A percentile compares a stretch with the other conserved stretches of the same genome.
These are phyloP conservation scores for Hericium rajendrae DNA, from an alignment of 768 basidiomycete species.

Conservation along the genomic window DNA sequence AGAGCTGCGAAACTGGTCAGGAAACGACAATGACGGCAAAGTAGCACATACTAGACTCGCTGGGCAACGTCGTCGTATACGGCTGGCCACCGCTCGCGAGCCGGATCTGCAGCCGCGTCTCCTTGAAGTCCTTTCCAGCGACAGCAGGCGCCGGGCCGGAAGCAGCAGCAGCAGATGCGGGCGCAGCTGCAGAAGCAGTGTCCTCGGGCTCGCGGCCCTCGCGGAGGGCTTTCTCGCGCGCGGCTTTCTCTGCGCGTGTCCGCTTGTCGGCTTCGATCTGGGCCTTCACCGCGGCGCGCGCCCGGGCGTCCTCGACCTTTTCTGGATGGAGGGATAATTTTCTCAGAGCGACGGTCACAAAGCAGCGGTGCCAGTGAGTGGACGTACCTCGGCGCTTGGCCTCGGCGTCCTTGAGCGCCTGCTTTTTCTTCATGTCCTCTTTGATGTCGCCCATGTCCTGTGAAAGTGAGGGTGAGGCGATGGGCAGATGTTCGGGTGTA, in stretches of 20 bases:
- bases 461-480: not conserved
- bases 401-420: conserved; percentile 76
- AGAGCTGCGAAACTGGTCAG: conserved; percentile 41
- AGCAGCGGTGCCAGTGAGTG: not conserved
- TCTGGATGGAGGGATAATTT: conserved; percentile 38
- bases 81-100: conserved; percentile 75
- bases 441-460: conserved; percentile 65
- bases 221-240: conserved; percentile 83
- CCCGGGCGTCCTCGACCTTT: conserved; percentile 82
- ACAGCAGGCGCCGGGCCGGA: conserved; percentile 28
- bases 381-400: conserved; percentile 64
- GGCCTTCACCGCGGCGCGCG: conserved; percentile 78
- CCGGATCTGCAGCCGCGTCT: conserved; percentile 86
- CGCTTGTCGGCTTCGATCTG: conserved; percentile 94
- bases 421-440: conserved; percentile 71
- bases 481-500: not conserved
- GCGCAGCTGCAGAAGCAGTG: conserved; percentile 22
- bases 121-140: conserved; percentile 69
- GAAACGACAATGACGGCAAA: not conserved
- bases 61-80: conserved; percentile 70
- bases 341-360: not conserved
- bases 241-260: conserved; percentile 78
- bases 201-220: conserved; percentile 51
- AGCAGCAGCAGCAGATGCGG: conserved; percentile 25
- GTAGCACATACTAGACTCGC: conserved; percentile 56